phyloP scores from a whole-genome alignment of 805 yeast genomes.

The Spathaspora boniae region DNA sequence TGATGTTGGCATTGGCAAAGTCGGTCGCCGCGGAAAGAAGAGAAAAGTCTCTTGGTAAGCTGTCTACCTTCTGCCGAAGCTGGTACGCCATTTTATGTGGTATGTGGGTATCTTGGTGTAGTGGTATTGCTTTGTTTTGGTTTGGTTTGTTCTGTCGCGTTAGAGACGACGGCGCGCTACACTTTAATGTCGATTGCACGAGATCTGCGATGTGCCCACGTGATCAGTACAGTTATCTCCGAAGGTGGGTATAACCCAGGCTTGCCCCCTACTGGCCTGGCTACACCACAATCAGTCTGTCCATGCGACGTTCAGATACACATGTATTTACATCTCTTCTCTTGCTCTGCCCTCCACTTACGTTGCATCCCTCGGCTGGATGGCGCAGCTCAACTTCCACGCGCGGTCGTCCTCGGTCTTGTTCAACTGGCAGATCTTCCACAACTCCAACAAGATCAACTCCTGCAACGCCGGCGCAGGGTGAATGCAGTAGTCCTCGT shows the following conservation, averaged over 20 bases:
- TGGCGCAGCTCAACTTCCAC: conserved; percentile 65
- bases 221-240: no score
- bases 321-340: background rate
- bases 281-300: background rate
- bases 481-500: conserved; percentile 36
- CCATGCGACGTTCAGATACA: background rate
- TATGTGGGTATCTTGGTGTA: no score
- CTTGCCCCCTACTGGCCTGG: conserved; percentile 1
- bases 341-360: no score
- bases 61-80: no score
- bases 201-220: no score
- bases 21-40: conserved; percentile 15
- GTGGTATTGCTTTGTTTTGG: no score
- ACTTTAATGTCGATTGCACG: no score
- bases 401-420: conserved; percentile 62
- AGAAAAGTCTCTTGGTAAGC: no score
- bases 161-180: no score
- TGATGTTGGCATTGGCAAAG: conserved; percentile 10
- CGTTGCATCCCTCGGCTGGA: conserved; percentile 48
- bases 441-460: conserved; percentile 60
- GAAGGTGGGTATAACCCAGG: no score
- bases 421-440: conserved; percentile 65
- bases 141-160: no score
- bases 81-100: no score
- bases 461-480: conserved; percentile 49